Evolutionary conservation across 129 eudicot genomes (phyloP).

Genomic region (Arctium lappa): DNA sequence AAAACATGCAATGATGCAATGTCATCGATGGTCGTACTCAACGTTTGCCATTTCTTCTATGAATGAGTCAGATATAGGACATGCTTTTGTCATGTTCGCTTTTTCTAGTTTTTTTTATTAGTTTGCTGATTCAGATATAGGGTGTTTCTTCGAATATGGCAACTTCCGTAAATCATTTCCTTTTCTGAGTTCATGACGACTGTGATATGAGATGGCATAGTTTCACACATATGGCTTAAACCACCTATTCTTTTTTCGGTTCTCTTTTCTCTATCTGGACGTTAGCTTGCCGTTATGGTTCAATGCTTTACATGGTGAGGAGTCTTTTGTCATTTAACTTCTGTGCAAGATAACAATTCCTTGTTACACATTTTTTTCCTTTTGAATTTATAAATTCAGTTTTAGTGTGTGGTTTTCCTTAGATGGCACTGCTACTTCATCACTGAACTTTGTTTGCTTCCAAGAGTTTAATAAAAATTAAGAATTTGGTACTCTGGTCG

Average conservation of each 20-base stretch:
- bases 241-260: not conserved
- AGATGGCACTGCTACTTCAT: not conserved
- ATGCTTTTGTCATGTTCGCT: constrained; percentile 16
- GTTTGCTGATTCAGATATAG: constrained; percentile 5
- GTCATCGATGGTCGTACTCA: constrained; percentile 11
- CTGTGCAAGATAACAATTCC: constrained; percentile 1
- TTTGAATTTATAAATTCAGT: not conserved
- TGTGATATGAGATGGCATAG: not conserved
- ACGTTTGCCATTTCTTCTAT: not conserved
- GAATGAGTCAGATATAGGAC: constrained; percentile 14
- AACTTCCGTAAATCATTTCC: constrained; percentile 17
- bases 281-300: not conserved
- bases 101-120: constrained; percentile 10
- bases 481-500: not conserved
- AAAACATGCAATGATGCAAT: not conserved
- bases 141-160: constrained; percentile 2
- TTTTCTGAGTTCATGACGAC: not conserved
- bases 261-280: not conserved
- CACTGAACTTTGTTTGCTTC: not conserved
- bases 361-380: not conserved
- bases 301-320: not conserved
- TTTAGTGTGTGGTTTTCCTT: not conserved
- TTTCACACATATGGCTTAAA: constrained; percentile 8
- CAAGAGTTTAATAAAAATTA: not conserved
- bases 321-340: constrained; percentile 11